Conservation (phyloP, 2,329 filamentous ascomycete species). For the Ilyonectria mors-panacis region DNA sequence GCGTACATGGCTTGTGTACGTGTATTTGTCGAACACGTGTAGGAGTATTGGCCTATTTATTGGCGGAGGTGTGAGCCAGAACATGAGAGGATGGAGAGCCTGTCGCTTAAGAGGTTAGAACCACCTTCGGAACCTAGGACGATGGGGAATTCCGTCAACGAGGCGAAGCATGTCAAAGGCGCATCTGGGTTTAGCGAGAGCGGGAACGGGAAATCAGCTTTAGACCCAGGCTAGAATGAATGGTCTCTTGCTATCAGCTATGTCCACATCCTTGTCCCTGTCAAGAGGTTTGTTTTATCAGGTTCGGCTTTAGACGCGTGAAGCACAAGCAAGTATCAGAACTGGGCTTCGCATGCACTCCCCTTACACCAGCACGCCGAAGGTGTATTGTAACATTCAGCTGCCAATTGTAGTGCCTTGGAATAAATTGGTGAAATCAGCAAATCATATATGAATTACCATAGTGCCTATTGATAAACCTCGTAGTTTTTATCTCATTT, state of each 20-base stretch:
- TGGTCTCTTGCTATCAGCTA: slow-evolving; percentile 22
- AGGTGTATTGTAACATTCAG: too few relatives aligned
- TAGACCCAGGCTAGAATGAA: slow-evolving; percentile 33
- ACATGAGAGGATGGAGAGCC: not conserved
- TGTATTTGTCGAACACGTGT: slow-evolving; percentile 35
- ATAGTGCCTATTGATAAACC: too few relatives aligned
- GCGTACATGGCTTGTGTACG: slow-evolving; percentile 39
- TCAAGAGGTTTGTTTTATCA: not conserved
- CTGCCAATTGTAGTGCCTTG: too few relatives aligned
- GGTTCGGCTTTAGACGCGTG: not conserved
- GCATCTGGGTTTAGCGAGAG: slow-evolving; percentile 4
- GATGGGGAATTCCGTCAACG: not conserved
- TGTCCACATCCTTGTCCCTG: not conserved
- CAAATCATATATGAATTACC: too few relatives aligned
- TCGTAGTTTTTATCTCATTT: too few relatives aligned
- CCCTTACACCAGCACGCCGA: too few relatives aligned
- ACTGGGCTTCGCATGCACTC: too few relatives aligned
- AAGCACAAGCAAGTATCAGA: not conserved
- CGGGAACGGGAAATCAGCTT: slow-evolving; percentile 8
- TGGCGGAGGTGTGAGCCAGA: not conserved
- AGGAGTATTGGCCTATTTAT: slow-evolving; percentile 29
- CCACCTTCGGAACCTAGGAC: slow-evolving; percentile 5
- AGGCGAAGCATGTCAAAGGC: not conserved
- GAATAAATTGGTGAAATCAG: too few relatives aligned
- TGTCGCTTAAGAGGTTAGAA: not conserved